These are phyloP conservation scores for Boletus tylopilopsis DNA, from an alignment of 768 basidiomycete species.

Conservation along the genomic window DNA sequence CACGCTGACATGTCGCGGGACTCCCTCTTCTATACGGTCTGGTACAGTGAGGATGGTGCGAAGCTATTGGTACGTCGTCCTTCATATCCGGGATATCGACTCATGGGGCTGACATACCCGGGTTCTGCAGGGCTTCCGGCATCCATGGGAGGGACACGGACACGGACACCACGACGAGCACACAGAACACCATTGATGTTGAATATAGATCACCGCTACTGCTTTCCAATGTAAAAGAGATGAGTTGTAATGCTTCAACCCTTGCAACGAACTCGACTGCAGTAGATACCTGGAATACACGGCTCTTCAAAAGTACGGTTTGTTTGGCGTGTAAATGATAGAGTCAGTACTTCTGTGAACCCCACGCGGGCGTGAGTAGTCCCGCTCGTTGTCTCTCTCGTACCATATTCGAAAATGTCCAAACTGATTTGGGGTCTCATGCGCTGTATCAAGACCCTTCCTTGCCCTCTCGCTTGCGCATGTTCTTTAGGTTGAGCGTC, in stretches of 20 bases:
- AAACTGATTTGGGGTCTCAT: not conserved
- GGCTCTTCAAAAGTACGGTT: too few species aligned
- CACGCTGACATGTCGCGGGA: not conserved
- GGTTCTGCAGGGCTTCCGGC: conserved; percentile 46
- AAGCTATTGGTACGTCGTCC: conserved; percentile 55
- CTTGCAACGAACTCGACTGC: too few species aligned
- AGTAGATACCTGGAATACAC: too few species aligned
- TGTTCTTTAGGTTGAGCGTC: not conserved
- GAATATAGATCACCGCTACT: conserved; percentile 10
- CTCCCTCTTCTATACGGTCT: not conserved
- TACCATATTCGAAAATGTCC: not conserved
- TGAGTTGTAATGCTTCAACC: too few species aligned
- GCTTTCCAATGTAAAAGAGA: conserved; percentile 7
- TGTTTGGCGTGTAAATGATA: too few species aligned
- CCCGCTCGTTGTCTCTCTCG: too few species aligned
- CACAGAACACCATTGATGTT: conserved; percentile 37
- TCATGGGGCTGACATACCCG: not conserved
- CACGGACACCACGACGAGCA: conserved; percentile 40
- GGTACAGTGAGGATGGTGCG: conserved; percentile 65
- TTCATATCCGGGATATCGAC: not conserved
- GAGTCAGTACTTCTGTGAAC: too few species aligned
- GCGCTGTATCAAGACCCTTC: not conserved
- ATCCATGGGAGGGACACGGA: conserved; percentile 65
- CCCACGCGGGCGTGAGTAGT: too few species aligned
- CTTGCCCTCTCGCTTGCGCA: not conserved